Base-by-base conservation (phyloP, 1,284 basidiomycete species). In the Ganoderma lingzhi region DNA sequence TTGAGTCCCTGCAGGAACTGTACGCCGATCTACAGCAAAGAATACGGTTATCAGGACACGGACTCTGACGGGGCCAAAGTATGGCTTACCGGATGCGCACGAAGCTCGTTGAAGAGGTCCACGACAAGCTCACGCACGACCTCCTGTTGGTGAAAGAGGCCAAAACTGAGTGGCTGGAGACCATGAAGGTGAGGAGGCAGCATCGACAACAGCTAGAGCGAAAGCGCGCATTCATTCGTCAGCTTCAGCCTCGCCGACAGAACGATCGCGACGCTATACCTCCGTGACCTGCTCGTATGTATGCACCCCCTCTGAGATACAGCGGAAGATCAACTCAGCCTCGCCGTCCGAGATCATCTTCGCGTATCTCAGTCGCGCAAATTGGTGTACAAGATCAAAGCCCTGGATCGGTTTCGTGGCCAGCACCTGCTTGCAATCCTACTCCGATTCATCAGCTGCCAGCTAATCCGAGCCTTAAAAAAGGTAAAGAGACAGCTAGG, bases 221-320 rank as follows among this genome's bases (percentile, higher is more conserved):
- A 51, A 8, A 35, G 4, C 35, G 35, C 35, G 35, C 37, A 42
- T 58, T 56, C 37, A 42, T 58, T 56, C 53, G 62, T 59, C 15
- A 56, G 68, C 41, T 30, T 63, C 19, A 30, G 17, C 17, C 62
- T 35, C 0, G 15, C 0, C 28, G 12, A 44, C n/a, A 53, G 32
- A 32, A 51, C n/a, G 4, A 19, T 14, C 44, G 30, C n/a, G 42
- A 28, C 4, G 19, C 80, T 88, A 70, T 75, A 95, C 96, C 87
- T 99, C 96, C 6, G 95, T 87, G 2, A 96, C 92, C 81, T 98
- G 94, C 65, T 96, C 94, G 76, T 97, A 96, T 0, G 89, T 87
- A 71, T 87, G 87, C 45, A 94, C 85, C 68, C 86, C 87, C 39
- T 92, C 88, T 0, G 90, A 87, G 10, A 99, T 81, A 2, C 90